Base-by-base conservation (phyloP, 768 basidiomycete genomes). In the Lactifluus pinguis region DNA sequence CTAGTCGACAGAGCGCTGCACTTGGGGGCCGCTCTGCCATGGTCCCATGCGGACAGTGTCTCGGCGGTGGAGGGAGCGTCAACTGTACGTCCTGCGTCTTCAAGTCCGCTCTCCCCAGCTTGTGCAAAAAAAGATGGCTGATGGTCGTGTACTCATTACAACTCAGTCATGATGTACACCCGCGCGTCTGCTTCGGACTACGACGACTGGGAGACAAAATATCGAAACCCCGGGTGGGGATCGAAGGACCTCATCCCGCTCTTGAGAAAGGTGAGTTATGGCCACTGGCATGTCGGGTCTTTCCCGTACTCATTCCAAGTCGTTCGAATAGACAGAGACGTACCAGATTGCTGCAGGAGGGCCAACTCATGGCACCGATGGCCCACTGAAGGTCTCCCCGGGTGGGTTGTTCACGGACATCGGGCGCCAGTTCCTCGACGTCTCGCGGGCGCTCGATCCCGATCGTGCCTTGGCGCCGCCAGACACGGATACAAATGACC, bases 11-110 rank as follows among this genome's bases (percentile, higher is more conserved):
- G 6, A 79, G 78, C 63, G 71, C 73, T 0, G 79, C 76, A 57
- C 70, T 77, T 41, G 74, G 68, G 15, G 80, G 78, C 5, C 82
- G 85, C 4, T 65, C 72, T 5, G 66, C 73, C 4, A 50, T 80
- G 41, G 74, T 83, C 5, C 74, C 76, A 0, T 67, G 72, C 30
- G 84, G 80, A 0, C 75, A 79, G 55, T 78, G 76, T 45, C 66
- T 88, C 6, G 85, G 86, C 4, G 86, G 85, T 6, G 85, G 84
- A 0, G 84, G 83, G 0, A 72, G 74, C 55, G 77, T 86, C 17
- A 87, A 86, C 64, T 77, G 72, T 66, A 75, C 76, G 64, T 59
- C 25, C 21, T n/a, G 21, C 2, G 8, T 8, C 10, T 39, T 41
- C 4, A 15, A 38, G 11, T 30, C 5, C 8, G n/a, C 3, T 39